A percentile compares a stretch with the other conserved stretches of the same genome.
Conservation (phyloP, 1,139 yeast genomes). For the Nakaseomyces nivariensis region DNA sequence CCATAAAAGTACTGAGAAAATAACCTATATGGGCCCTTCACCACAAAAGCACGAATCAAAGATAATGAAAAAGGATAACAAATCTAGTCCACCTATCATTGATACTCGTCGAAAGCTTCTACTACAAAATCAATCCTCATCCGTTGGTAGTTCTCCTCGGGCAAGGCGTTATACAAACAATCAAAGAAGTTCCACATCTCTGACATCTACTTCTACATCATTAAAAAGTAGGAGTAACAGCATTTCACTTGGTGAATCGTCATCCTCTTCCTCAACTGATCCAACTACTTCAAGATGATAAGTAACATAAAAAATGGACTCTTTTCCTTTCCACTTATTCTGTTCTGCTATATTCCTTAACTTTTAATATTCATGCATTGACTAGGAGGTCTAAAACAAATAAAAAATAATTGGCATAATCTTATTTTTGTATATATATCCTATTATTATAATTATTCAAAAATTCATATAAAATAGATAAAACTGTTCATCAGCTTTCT, state of each 20-base stretch:
- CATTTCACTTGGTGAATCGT: neutral
- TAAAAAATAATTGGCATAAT: too few species aligned
- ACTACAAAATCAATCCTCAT: constrained; percentile 1
- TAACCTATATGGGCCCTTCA: neutral
- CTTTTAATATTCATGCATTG: neutral
- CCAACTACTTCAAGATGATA: neutral
- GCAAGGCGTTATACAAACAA: neutral
- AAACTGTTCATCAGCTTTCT: too few species aligned
- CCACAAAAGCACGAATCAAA: neutral
- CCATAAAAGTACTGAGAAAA: neutral
- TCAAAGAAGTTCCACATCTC: neutral
- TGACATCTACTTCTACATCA: neutral
- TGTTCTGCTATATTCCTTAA: neutral
- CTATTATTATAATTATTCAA: too few species aligned
- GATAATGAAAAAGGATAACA: neutral
- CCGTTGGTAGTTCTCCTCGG: neutral
- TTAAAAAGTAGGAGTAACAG: constrained; percentile 2
- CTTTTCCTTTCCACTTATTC: neutral
- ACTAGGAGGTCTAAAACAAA: neutral
- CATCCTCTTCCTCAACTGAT: neutral
- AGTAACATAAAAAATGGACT: neutral
- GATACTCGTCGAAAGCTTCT: constrained; percentile 4
- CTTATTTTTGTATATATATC: too few species aligned
- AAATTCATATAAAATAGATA: too few species aligned
- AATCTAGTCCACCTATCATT: neutral